These are phyloP conservation scores for Aspergillus intermedius DNA, from an alignment of 2,329 filamentous ascomycete species.

Conservation along the genomic window DNA sequence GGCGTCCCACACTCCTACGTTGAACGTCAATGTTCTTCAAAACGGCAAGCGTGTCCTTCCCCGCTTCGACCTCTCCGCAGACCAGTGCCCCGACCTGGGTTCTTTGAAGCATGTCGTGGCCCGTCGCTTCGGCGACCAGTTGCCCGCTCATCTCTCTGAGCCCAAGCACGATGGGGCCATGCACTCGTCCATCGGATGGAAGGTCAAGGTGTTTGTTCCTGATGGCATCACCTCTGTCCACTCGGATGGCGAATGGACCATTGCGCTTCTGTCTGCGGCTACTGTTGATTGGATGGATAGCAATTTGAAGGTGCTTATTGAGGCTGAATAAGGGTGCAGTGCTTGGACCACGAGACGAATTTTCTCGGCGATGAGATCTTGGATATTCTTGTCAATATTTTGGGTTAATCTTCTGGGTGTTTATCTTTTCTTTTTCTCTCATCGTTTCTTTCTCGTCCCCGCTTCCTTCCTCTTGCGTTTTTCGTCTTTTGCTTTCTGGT, in stretches of 20 bases:
- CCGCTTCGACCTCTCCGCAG: slow-evolving; percentile 29
- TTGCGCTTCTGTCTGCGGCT: slow-evolving; percentile 37
- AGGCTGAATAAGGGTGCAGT: slow-evolving; percentile 17
- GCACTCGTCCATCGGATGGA: slow-evolving; percentile 20
- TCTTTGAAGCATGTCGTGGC: slow-evolving; percentile 25
- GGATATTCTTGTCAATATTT: slow-evolving; percentile 4
- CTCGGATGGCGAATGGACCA: slow-evolving; percentile 39
- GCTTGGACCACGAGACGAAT: too few relatives aligned
- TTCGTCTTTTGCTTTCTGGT: not conserved
- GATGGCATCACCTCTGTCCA: slow-evolving; percentile 35
- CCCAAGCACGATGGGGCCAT: slow-evolving; percentile 12
- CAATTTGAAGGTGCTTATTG: slow-evolving; percentile 38
- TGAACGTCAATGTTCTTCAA: slow-evolving; percentile 34
- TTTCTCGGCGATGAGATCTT: not conserved
- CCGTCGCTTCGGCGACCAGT: slow-evolving; percentile 25
- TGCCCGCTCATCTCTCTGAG: slow-evolving; percentile 21
- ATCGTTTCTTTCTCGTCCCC: not conserved
- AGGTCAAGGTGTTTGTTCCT: slow-evolving; percentile 36
- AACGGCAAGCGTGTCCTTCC: slow-evolving; percentile 35
- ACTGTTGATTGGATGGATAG: slow-evolving; percentile 44
- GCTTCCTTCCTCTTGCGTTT: not conserved
- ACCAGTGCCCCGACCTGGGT: slow-evolving; percentile 29
- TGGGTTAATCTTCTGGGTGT: not conserved
- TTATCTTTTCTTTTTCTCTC: slow-evolving; percentile 1
- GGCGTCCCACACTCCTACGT: slow-evolving; percentile 15